phyloP scores from a whole-genome alignment of 208 protist species.

The Tetramitus jugosus region DNA sequence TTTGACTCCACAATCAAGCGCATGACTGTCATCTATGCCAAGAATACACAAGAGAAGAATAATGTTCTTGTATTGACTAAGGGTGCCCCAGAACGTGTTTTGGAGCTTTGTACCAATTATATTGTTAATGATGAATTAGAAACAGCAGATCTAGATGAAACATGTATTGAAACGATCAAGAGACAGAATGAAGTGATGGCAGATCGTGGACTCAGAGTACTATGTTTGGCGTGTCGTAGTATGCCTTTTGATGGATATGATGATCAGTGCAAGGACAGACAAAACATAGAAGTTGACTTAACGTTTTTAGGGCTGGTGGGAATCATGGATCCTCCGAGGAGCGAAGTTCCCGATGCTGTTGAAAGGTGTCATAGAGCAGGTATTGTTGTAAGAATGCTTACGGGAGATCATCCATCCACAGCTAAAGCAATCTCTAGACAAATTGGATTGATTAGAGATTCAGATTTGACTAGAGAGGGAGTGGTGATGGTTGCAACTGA shows the following conservation, averaged over 20 bases:
- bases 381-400: slow-evolving; percentile 84
- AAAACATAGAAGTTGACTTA: slow-evolving; percentile 53
- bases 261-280: slow-evolving; percentile 13
- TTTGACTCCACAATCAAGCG: too few relatives aligned
- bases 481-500: slow-evolving; percentile 49
- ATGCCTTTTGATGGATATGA: too few relatives aligned
- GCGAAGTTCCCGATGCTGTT: slow-evolving; percentile 51
- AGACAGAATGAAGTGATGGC: too few relatives aligned
- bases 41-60: background rate
- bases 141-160: too few relatives aligned
- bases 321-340: slow-evolving; percentile 71
- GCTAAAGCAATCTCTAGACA: slow-evolving; percentile 68
- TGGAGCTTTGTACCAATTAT: background rate
- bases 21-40: slow-evolving; percentile 2
- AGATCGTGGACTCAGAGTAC: slow-evolving; percentile 31
- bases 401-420: slow-evolving; percentile 77
- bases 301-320: slow-evolving; percentile 48
- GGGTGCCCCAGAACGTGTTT: slow-evolving; percentile 3
- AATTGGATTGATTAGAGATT: slow-evolving; percentile 62
- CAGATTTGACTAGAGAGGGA: background rate
- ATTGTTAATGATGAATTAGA: too few relatives aligned
- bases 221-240: background rate
- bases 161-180: too few relatives aligned
- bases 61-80: background rate
- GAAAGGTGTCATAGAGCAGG: slow-evolving; percentile 60